Percentiles rank a stretch among this genome's conserved stretches.
phyloP scores from a whole-genome alignment of 1,284 basidiomycete genomes.

The Gastroboletus turbinatus region DNA sequence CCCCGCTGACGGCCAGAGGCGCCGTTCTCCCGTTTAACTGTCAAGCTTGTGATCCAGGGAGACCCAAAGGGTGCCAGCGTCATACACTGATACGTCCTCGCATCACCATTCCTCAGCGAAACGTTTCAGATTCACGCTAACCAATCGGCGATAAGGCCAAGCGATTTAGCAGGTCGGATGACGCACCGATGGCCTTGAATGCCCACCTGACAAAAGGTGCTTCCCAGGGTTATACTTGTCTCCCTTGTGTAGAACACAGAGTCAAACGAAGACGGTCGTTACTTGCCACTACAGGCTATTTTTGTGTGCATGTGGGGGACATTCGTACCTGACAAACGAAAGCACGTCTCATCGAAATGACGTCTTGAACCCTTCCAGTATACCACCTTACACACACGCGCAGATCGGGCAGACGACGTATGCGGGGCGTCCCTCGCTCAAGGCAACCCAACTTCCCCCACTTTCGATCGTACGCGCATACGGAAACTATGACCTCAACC shows the following conservation, averaged over 20 bases:
- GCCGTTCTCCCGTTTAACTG: not conserved
- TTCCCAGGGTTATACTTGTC: not conserved
- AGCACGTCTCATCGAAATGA: not conserved
- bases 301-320: not conserved
- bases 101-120: slow-evolving; percentile 1
- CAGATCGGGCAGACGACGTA: slow-evolving; percentile 5
- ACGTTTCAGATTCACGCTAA: slow-evolving; percentile 1
- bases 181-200: not conserved
- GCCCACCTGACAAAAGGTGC: not conserved
- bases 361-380: not conserved
- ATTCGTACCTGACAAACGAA: slow-evolving; percentile 1
- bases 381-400: not conserved
- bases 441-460: not conserved
- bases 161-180: not conserved
- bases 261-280: not conserved
- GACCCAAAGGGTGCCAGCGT: not conserved
- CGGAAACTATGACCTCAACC: slow-evolving; percentile 13
- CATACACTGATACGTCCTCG: not conserved
- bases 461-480: slow-evolving; percentile 8
- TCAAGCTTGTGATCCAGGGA: not conserved
- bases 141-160: not conserved
- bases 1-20: not conserved
- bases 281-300: not conserved
- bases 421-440: not conserved
- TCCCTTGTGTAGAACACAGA: not conserved